Percentiles rank a stretch among this genome's conserved stretches.
These are phyloP conservation scores for Coniella lustricola DNA, from an alignment of 2,329 filamentous ascomycete genomes.

Conservation along the genomic window DNA sequence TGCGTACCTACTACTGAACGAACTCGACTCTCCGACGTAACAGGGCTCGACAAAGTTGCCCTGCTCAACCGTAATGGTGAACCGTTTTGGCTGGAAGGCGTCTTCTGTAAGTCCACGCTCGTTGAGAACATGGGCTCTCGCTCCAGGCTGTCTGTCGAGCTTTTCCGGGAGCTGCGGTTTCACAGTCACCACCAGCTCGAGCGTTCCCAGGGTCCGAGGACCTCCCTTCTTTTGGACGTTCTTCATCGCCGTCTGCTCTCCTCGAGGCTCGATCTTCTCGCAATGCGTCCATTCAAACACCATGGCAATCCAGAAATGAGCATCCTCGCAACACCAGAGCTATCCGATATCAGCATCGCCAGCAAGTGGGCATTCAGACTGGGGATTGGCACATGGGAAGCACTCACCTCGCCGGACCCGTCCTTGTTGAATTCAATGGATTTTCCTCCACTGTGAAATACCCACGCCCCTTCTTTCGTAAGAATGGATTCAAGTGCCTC, in stretches of 20 bases:
- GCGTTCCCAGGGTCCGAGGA: not conserved
- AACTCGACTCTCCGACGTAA: conserved; percentile 8
- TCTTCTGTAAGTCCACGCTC: conserved; percentile 18
- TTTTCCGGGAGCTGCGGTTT: conserved; percentile 14
- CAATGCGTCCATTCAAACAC: conserved; percentile 20
- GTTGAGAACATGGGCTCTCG: conserved; percentile 14
- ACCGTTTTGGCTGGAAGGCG: conserved; percentile 20
- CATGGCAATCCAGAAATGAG: conserved; percentile 20
- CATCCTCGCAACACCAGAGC: conserved; percentile 19
- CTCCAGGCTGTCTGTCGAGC: conserved; percentile 8
- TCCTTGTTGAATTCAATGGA: conserved; percentile 21
- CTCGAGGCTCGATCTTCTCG: conserved; percentile 12
- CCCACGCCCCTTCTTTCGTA: conserved; percentile 18
- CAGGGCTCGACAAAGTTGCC: conserved; percentile 21
- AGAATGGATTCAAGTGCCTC: conserved; percentile 22
- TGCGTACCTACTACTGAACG: conserved; percentile 15
- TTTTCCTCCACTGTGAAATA: conserved; percentile 18
- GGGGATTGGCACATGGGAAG: not conserved
- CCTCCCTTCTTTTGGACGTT: not conserved
- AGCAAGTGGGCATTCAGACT: not conserved
- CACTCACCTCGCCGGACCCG: conserved; percentile 21
- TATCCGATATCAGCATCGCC: conserved; percentile 11
- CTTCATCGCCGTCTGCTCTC: not conserved
- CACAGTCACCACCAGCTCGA: conserved; percentile 14
- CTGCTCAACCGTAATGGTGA: conserved; percentile 21